Conservation (phyloP, 164 flowering plant species). For the Hamamelis virginiana region DNA sequence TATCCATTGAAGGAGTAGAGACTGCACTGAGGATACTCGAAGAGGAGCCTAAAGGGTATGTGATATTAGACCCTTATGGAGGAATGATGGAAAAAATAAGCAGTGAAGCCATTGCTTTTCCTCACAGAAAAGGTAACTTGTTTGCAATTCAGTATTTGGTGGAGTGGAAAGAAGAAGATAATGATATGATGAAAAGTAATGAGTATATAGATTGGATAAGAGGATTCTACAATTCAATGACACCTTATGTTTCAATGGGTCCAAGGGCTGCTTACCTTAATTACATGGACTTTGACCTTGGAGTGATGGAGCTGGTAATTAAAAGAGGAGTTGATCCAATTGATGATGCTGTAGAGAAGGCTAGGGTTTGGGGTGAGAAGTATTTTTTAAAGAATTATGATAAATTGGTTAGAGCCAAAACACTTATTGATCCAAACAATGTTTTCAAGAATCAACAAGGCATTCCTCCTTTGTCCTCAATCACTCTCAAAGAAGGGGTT, state of each 20-base stretch:
- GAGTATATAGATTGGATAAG: slow-evolving; percentile 42
- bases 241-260: slow-evolving; percentile 34
- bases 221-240: slow-evolving; percentile 38
- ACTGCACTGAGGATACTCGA: slow-evolving; percentile 29
- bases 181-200: slow-evolving; percentile 9
- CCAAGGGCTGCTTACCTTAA: slow-evolving; percentile 61
- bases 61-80: slow-evolving; percentile 54
- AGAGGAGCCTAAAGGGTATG: slow-evolving; percentile 46
- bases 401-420: slow-evolving; percentile 51
- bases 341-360: slow-evolving; percentile 35
- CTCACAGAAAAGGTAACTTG: slow-evolving; percentile 51
- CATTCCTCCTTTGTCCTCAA: slow-evolving; percentile 40
- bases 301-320: slow-evolving; percentile 20
- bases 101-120: slow-evolving; percentile 48
- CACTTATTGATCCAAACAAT: slow-evolving; percentile 44
- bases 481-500: background rate
- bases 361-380: slow-evolving; percentile 66
- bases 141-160: slow-evolving; percentile 47
- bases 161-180: slow-evolving; percentile 35
- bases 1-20: slow-evolving; percentile 24
- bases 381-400: slow-evolving; percentile 56
- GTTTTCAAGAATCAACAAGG: slow-evolving; percentile 51
- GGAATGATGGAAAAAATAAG: slow-evolving; percentile 41
- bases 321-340: background rate
- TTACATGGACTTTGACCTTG: slow-evolving; percentile 53